These are phyloP conservation scores for Colletotrichum euphorbiae DNA, from an alignment of 2,329 filamentous ascomycete genomes.

Conservation along the genomic window DNA sequence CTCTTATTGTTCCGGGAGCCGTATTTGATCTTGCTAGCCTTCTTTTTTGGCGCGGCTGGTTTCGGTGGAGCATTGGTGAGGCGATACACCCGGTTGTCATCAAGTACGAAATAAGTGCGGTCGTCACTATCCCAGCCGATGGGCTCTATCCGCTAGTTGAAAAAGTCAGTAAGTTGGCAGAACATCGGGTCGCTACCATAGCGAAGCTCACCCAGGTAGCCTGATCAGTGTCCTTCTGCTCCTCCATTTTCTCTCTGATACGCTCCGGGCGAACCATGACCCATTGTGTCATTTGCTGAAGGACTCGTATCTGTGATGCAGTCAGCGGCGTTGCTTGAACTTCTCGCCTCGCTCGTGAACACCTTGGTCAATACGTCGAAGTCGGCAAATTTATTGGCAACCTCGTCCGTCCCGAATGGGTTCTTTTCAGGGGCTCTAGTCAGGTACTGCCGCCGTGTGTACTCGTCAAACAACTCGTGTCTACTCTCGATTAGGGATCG, in stretches of 20 bases:
- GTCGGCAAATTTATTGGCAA: conserved; percentile 78
- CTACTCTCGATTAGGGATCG: conserved; percentile 49
- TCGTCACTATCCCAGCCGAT: conserved; percentile 91
- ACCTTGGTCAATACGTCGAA: conserved; percentile 88
- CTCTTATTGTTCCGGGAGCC: conserved; percentile 77
- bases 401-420: conserved; percentile 84
- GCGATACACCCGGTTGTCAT: conserved; percentile 94
- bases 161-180: background rate
- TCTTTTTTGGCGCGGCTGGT: conserved; percentile 70
- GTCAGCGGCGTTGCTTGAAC: background rate
- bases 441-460: conserved; percentile 87
- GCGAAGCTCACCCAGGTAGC: conserved; percentile 78
- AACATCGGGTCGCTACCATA: background rate
- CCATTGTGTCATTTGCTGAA: conserved; percentile 92
- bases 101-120: conserved; percentile 87
- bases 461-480: conserved; percentile 90
- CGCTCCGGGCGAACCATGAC: conserved; percentile 88
- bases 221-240: conserved; percentile 84
- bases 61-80: conserved; percentile 79
- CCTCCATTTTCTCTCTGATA: conserved; percentile 86
- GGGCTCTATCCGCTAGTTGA: conserved; percentile 76
- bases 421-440: conserved; percentile 84
- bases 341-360: conserved; percentile 1
- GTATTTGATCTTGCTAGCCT: conserved; percentile 72
- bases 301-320: conserved; percentile 70